Conservation (phyloP, 345 rosid genomes). For the Pelargonium nanum region DNA sequence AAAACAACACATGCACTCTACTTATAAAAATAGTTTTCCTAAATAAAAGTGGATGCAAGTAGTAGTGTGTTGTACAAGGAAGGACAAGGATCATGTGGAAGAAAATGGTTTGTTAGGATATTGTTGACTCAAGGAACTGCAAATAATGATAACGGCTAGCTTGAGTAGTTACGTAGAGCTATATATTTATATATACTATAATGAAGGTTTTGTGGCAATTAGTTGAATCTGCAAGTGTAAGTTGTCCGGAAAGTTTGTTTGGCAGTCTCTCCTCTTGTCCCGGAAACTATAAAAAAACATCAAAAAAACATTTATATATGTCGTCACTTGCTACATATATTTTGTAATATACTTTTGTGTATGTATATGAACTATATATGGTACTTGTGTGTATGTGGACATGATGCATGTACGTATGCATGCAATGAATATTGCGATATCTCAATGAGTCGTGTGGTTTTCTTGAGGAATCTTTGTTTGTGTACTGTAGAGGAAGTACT, state of each 20-base stretch:
- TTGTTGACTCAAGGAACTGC: constrained; percentile 48
- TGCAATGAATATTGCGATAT: too few relatives aligned
- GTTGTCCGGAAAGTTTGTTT: constrained; percentile 53
- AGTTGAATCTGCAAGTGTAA: constrained; percentile 1
- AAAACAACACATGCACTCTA: too few relatives aligned
- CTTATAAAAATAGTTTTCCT: too few relatives aligned
- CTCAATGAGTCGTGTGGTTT: background rate
- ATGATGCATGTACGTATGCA: background rate
- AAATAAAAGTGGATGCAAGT: background rate
- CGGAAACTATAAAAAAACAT: background rate
- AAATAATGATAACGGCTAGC: constrained; percentile 75
- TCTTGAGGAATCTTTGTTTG: background rate
- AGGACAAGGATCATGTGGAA: constrained; percentile 10
- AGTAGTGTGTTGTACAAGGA: background rate
- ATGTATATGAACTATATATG: too few relatives aligned
- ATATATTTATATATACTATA: constrained; percentile 20
- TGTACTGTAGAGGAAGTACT: constrained; percentile 5
- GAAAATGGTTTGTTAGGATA: constrained; percentile 37
- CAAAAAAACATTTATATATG: too few relatives aligned
- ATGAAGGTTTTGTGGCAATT: constrained; percentile 15
- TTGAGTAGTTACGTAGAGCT: constrained; percentile 37
- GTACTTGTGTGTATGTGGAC: background rate
- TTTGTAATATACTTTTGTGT: too few relatives aligned
- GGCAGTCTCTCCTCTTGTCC: background rate
- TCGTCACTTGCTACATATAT: too few relatives aligned